phyloP scores from a whole-genome alignment of 805 yeast genomes.

The Maudiozyma turicensis region DNA sequence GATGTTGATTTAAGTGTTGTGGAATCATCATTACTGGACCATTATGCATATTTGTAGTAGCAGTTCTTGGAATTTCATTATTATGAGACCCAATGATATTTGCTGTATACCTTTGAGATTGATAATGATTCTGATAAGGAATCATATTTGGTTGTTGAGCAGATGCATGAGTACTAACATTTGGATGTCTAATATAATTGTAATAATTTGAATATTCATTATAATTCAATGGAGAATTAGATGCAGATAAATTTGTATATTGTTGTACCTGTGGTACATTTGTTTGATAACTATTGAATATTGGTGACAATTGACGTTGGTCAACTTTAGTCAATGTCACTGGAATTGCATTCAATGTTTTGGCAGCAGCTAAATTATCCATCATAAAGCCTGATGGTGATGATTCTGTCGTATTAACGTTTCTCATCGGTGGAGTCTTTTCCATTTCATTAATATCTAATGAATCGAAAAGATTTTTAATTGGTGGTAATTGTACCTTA shows the following conservation, averaged over 20 bases:
- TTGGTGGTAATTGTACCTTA: slow-evolving; percentile 5
- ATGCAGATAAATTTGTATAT: neutral
- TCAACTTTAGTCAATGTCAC: neutral
- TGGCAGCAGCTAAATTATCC: neutral
- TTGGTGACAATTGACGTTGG: neutral
- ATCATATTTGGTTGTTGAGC: neutral
- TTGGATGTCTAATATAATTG: neutral
- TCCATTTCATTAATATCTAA: slow-evolving; percentile 1
- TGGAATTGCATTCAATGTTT: neutral
- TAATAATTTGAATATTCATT: slow-evolving; percentile 1
- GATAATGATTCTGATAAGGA: neutral
- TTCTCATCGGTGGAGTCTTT: neutral
- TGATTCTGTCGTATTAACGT: neutral
- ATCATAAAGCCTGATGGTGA: neutral
- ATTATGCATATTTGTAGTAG: neutral
- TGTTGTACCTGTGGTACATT: too few relatives aligned
- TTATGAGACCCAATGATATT: neutral
- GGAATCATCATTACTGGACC: neutral
- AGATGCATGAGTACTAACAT: neutral
- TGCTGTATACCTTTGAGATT: slow-evolving; percentile 4
- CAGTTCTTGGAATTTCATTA: neutral
- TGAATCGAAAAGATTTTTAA: slow-evolving; percentile 6
- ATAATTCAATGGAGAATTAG: neutral
- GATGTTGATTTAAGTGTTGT: neutral
- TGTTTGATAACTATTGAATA: neutral